Percentiles rank a stretch among this genome's conserved stretches.
phyloP scores from a whole-genome alignment of 345 rosid species.

The Gossypium ekmanianum region DNA sequence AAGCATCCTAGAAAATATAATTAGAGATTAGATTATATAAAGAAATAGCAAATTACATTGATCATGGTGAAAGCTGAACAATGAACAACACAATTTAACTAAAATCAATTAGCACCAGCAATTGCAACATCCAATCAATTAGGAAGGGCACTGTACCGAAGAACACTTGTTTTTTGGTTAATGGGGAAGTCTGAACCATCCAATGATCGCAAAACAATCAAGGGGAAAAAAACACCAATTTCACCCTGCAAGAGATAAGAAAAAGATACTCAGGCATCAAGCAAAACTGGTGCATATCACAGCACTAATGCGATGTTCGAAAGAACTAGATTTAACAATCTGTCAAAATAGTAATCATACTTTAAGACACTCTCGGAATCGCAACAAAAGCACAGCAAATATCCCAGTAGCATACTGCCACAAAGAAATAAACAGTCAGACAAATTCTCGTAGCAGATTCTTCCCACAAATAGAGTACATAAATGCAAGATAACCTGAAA shows the following conservation, averaged over 20 bases:
- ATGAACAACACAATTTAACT: conserved; percentile 13
- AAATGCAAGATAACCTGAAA: conserved; percentile 67
- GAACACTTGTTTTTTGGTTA: conserved; percentile 84
- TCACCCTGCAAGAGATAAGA: conserved; percentile 58
- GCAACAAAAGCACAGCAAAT: conserved; percentile 83
- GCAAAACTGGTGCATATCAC: not conserved
- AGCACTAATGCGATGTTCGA: conserved; percentile 7
- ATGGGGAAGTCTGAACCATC: conserved; percentile 69
- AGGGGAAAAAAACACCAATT: conserved; percentile 91
- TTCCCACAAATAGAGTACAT: conserved; percentile 11
- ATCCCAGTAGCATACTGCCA: conserved; percentile 97
- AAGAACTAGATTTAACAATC: conserved; percentile 26
- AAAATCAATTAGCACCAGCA: not conserved
- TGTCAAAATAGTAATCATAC: conserved; percentile 44
- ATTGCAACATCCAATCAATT: conserved; percentile 6
- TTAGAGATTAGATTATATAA: conserved; percentile 11
- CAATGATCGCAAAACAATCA: conserved; percentile 80
- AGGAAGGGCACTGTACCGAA: conserved; percentile 54
- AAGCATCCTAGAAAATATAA: conserved; percentile 61
- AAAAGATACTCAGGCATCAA: conserved; percentile 11
- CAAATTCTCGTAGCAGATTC: conserved; percentile 19
- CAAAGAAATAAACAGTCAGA: conserved; percentile 28
- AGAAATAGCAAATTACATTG: conserved; percentile 14
- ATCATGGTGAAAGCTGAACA: conserved; percentile 10
- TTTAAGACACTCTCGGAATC: conserved; percentile 94